Conservation (phyloP, 305 asterid species). For the Rubia tinctorum region DNA sequence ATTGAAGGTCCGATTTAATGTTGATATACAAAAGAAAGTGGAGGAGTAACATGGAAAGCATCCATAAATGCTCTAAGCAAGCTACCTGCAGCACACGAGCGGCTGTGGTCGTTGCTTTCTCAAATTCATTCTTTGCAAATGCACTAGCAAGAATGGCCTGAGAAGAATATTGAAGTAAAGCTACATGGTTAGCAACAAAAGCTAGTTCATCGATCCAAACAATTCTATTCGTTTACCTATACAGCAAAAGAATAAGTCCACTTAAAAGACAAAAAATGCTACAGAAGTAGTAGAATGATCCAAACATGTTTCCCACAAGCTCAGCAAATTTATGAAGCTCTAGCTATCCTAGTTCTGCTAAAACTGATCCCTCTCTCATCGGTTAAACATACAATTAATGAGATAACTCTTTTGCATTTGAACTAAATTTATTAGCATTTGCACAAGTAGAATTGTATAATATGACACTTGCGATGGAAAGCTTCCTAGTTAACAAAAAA, state of each 20-base stretch:
- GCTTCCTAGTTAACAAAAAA: no score
- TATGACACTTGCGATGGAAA: neutral
- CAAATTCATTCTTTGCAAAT: conserved; percentile 40
- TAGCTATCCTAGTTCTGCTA: neutral
- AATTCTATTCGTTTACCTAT: neutral
- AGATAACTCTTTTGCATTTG: neutral
- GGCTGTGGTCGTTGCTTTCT: conserved; percentile 29
- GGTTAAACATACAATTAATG: neutral
- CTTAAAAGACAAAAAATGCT: neutral
- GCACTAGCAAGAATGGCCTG: conserved; percentile 51
- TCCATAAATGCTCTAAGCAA: neutral
- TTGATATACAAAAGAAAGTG: neutral
- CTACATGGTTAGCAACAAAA: neutral
- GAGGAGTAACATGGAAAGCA: neutral
- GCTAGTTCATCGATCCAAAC: neutral
- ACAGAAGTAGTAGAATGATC: neutral
- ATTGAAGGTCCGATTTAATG: conserved; percentile 7
- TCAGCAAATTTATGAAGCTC: neutral
- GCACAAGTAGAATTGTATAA: neutral
- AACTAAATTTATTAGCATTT: neutral
- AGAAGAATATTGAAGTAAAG: neutral
- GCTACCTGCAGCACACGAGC: conserved; percentile 44
- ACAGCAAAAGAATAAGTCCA: neutral
- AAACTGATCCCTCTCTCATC: neutral
- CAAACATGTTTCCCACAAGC: neutral